Percentiles rank a stretch among this genome's conserved stretches.
Evolutionary conservation across 169 alveolate genomes (phyloP).

Genomic region (Eimeria maxima): DNA sequence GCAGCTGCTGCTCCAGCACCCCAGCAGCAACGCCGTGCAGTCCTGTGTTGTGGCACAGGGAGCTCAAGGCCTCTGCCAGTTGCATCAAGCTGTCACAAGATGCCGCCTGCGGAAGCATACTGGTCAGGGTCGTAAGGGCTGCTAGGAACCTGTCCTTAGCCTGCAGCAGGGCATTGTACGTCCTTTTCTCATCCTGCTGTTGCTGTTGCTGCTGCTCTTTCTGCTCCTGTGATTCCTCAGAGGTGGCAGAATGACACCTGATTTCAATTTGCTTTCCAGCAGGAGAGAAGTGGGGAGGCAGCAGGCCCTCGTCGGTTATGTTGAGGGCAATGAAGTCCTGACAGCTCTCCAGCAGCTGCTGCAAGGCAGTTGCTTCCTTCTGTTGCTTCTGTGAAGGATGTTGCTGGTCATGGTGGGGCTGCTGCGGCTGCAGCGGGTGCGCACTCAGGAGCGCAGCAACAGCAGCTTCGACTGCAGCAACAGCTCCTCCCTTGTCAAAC

Average conservation of each 20-base stretch:
- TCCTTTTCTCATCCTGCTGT: background rate
- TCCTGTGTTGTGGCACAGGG: constrained; percentile 50
- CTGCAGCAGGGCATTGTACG: background rate
- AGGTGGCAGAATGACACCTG: constrained; percentile 12
- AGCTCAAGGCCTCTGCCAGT: constrained; percentile 27
- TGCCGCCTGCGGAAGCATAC: background rate
- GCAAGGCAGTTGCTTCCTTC: constrained; percentile 26
- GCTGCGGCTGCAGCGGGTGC: constrained; percentile 24
- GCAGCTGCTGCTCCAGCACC: constrained; percentile 65
- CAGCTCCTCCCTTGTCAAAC: constrained; percentile 11
- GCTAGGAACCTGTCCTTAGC: background rate
- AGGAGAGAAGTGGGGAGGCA: constrained; percentile 75
- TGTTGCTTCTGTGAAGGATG: constrained; percentile 7
- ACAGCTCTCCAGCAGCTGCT: constrained; percentile 50
- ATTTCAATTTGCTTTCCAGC: constrained; percentile 75
- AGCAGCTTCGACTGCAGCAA: constrained; percentile 51
- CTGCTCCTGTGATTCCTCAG: constrained; percentile 33
- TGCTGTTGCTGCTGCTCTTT: constrained; percentile 51
- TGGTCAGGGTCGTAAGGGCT: background rate
- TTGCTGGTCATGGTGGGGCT: constrained; percentile 34
- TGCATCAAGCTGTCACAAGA: background rate
- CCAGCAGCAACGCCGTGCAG: constrained; percentile 50
- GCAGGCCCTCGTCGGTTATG: constrained; percentile 29
- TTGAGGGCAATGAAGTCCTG: constrained; percentile 70
- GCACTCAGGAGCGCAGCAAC: constrained; percentile 26